A percentile compares a stretch with the other conserved stretches of the same genome.
phyloP scores from a whole-genome alignment of 2,329 filamentous ascomycete species.

The Hymenoscyphus linearis region DNA sequence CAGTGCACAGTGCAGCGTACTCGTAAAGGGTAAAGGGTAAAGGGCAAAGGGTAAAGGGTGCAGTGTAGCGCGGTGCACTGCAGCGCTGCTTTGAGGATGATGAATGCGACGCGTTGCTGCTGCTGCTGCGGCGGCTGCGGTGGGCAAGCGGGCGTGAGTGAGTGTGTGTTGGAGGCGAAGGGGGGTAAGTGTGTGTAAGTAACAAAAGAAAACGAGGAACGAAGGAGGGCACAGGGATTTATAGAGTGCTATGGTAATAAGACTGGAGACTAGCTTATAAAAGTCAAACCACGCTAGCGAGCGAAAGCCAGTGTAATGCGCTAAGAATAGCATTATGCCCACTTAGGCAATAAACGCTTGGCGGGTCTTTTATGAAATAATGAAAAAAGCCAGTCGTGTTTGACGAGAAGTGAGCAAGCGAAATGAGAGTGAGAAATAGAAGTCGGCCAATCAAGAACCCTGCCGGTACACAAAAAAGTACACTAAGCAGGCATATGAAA shows the following conservation, averaged over 20 bases:
- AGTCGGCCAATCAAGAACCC: neutral
- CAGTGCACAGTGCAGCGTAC: too few species aligned
- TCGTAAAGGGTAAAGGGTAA: too few species aligned
- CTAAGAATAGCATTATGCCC: conserved; percentile 13
- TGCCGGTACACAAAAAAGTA: neutral
- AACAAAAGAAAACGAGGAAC: conserved; percentile 5
- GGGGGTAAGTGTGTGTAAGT: neutral
- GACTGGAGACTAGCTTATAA: conserved; percentile 12
- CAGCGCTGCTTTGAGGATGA: neutral
- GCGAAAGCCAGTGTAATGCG: conserved; percentile 7
- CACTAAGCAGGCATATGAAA: neutral
- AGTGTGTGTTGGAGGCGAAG: neutral
- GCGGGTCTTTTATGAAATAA: conserved; percentile 5
- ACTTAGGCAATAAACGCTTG: conserved; percentile 4
- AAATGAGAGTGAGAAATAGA: neutral
- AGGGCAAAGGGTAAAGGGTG: too few species aligned
- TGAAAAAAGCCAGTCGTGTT: neutral
- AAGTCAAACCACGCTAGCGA: conserved; percentile 14
- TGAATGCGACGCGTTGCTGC: conserved; percentile 6
- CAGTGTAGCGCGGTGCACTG: neutral
- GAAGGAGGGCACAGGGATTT: conserved; percentile 8
- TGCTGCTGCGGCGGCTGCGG: too few species aligned
- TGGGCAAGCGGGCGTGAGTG: neutral
- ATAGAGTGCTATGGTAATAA: conserved; percentile 10
- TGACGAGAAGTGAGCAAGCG: neutral